Percentiles rank a stretch among this genome's conserved stretches.
Evolutionary conservation across 179 eudicot genomes (phyloP).

Genomic region (Beta corolliflora): DNA sequence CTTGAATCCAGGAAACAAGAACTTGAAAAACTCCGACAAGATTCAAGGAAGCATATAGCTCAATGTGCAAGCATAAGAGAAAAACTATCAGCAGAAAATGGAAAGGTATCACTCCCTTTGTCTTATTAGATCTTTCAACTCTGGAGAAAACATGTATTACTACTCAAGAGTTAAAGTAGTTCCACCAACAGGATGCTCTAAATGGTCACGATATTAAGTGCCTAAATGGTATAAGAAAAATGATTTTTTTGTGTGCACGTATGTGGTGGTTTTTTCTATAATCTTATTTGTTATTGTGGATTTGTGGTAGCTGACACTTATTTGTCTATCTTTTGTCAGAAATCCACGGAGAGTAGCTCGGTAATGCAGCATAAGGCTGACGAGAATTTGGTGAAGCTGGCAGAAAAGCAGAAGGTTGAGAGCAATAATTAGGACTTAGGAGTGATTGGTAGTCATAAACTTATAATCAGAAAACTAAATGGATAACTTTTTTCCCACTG

Average conservation of each 20-base stretch:
- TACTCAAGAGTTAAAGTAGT: background rate
- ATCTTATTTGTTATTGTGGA: background rate
- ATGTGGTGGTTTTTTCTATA: background rate
- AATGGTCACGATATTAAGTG: background rate
- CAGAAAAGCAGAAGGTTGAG: background rate
- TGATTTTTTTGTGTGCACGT: background rate
- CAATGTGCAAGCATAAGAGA: constrained; percentile 1
- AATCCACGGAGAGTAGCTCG: background rate
- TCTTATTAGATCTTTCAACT: background rate
- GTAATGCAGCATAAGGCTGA: background rate
- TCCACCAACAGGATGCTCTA: background rate
- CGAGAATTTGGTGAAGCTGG: background rate
- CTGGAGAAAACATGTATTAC: background rate
- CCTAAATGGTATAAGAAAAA: background rate
- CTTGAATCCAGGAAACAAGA: constrained; percentile 1
- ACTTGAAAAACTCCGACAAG: background rate
- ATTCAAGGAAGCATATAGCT: constrained; percentile 7
- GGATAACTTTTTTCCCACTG: too few relatives aligned
- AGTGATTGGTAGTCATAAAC: too few relatives aligned
- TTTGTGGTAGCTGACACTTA: background rate
- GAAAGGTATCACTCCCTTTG: background rate
- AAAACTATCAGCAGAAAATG: background rate
- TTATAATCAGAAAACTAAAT: too few relatives aligned
- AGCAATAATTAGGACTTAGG: too few relatives aligned
- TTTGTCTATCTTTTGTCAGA: background rate